Evolutionary conservation across 2,329 filamentous ascomycete species (phyloP).

Genomic region (Botrytis squamosa): DNA sequence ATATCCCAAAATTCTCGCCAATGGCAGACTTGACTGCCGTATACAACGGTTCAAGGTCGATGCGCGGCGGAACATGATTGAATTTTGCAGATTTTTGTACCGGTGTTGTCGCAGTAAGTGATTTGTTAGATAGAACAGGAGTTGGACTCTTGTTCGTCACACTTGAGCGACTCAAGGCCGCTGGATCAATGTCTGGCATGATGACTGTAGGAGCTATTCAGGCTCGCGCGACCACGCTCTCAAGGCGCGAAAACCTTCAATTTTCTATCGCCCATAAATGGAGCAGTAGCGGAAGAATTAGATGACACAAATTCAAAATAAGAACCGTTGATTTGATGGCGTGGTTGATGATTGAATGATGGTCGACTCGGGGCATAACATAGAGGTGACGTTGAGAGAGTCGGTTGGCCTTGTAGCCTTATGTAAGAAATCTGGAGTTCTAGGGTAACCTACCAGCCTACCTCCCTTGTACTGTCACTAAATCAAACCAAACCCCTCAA

Average conservation of each 20-base stretch:
- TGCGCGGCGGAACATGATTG: slow-evolving; percentile 63
- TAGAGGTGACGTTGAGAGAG: slow-evolving; percentile 26
- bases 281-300: slow-evolving; percentile 28
- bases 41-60: slow-evolving; percentile 66
- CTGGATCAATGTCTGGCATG: slow-evolving; percentile 72
- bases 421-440: slow-evolving; percentile 20
- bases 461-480: background rate
- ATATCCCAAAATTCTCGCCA: slow-evolving; percentile 62
- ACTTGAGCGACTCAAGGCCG: slow-evolving; percentile 61
- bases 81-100: slow-evolving; percentile 52
- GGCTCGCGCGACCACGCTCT: slow-evolving; percentile 30
- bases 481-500: background rate
- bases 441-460: slow-evolving; percentile 13
- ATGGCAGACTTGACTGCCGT: slow-evolving; percentile 59
- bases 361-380: slow-evolving; percentile 21
- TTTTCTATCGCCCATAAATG: slow-evolving; percentile 35
- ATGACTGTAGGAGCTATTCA: slow-evolving; percentile 28
- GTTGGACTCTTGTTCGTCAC: slow-evolving; percentile 54
- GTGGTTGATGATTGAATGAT: slow-evolving; percentile 30
- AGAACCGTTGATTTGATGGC: slow-evolving; percentile 22
- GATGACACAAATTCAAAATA: slow-evolving; percentile 32
- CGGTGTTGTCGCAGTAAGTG: slow-evolving; percentile 53
- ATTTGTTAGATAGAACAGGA: slow-evolving; percentile 58
- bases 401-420: slow-evolving; percentile 18
- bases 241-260: slow-evolving; percentile 32